Base-by-base conservation (phyloP, 192 early-diverging fungal genomes). In the Rhizophagus clarus region DNA sequence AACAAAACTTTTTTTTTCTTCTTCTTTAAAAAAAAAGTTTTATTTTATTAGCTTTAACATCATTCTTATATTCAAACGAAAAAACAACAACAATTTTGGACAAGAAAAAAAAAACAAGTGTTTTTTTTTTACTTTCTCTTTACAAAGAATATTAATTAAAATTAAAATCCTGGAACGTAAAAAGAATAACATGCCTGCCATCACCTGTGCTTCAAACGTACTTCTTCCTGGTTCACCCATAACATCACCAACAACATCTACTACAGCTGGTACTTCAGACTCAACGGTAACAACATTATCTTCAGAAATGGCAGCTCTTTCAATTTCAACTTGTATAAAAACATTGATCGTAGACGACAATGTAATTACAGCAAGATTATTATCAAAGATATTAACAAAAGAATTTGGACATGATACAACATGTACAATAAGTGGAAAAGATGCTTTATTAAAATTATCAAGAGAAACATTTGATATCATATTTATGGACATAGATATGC, bases 401-500 rank as follows among this genome's bases (percentile, higher is more conserved):
- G 85, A 88, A 76, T 84, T 91, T 66, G 76, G 87, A 4, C 78
- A 85, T 40, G 77, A 82, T 62, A 84, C 85, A 60, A 86, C 86
- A 28, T 79, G 85, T 24, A 84, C 85, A 61, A 80, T 82, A 47
- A 88, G 86, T 51, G 92, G 92, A 26, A 79, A 85, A 51, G 79
- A 84, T 42, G 89, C 88, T 31, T 73, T 93, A 9, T 76, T 85
- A 51, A 76, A 85, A 28, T 83, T 93, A 47, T 70, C 81, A 20
- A 70, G 81, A 63, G 78, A 83, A 32, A 62, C 82, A 37, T 90
- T 88, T 79, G 92, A 93, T 82, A 72, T 90, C 17, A 84, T 93
- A 42, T 83, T 93, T 24, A 88, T 93, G 82, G 92, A 93, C 73
- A 93, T 93, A 82, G 91, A 92, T 77, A 91, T 92, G 91, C 90